Percentiles rank a stretch among this genome's conserved stretches.
Conservation (phyloP, 2,329 filamentous ascomycete species). For the Trichoderma cornu-damae region DNA sequence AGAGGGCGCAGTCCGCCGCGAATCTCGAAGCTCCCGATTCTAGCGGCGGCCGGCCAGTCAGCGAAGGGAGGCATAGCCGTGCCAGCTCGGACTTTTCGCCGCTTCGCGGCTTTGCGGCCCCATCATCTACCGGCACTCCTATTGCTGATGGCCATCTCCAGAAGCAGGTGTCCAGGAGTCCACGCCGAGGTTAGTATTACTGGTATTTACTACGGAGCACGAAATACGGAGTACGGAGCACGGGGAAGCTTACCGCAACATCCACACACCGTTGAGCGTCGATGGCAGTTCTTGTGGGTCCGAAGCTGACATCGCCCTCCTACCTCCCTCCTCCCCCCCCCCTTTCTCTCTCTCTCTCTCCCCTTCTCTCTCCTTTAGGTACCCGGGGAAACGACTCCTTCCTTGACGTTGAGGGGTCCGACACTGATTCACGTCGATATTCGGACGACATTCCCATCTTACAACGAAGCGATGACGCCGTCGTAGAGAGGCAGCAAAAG, state of each 20-base stretch:
- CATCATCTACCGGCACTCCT: conserved; percentile 45
- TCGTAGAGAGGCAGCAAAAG: conserved; percentile 47
- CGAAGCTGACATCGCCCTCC: conserved; percentile 42
- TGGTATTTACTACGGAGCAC: background rate
- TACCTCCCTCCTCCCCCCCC: too few relatives aligned
- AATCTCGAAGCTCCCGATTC: conserved; percentile 55
- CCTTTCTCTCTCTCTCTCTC: too few relatives aligned
- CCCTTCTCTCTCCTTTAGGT: too few relatives aligned
- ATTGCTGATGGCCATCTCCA: conserved; percentile 34
- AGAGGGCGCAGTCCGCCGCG: conserved; percentile 56
- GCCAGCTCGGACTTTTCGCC: conserved; percentile 66
- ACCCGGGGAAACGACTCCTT: conserved; percentile 53
- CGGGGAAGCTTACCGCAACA: conserved; percentile 3
- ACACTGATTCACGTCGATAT: conserved; percentile 59
- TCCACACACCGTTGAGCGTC: conserved; percentile 12
- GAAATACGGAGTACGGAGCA: background rate
- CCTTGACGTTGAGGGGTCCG: conserved; percentile 65
- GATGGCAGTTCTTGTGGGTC: conserved; percentile 14
- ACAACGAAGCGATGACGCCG: conserved; percentile 60
- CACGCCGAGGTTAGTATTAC: conserved; percentile 27
- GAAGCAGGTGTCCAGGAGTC: conserved; percentile 31
- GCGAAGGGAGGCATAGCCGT: conserved; percentile 61
- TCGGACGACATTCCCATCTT: conserved; percentile 64
- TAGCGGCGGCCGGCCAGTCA: conserved; percentile 48
- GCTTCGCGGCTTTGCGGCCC: conserved; percentile 49